A percentile compares a stretch with the other conserved stretches of the same genome.
Evolutionary conservation across 257 asterid species (phyloP).

Genomic region (Asclepias syriaca): DNA sequence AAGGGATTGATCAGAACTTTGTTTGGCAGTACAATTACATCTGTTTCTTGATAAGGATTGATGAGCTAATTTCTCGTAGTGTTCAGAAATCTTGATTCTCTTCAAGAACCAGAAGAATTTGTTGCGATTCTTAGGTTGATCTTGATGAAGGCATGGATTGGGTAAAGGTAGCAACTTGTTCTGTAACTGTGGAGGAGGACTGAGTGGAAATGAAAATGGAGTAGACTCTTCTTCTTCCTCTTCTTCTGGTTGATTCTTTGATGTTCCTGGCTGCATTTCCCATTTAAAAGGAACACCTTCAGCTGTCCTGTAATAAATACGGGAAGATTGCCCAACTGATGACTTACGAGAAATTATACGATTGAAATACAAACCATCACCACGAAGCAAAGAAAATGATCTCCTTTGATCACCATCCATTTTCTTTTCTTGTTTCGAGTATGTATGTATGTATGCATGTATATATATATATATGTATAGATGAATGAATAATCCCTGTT

Average conservation of each 20-base stretch:
- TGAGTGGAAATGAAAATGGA: slow-evolving; percentile 23
- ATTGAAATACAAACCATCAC: slow-evolving; percentile 34
- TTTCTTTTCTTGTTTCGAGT: neutral
- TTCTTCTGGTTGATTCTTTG: slow-evolving; percentile 44
- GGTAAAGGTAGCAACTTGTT: slow-evolving; percentile 45
- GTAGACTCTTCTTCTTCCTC: slow-evolving; percentile 33
- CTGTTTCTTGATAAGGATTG: neutral
- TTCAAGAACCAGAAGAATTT: slow-evolving; percentile 21
- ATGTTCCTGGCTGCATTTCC: slow-evolving; percentile 75
- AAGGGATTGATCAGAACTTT: slow-evolving; percentile 30
- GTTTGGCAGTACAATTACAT: neutral
- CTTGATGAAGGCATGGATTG: slow-evolving; percentile 35
- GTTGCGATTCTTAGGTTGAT: slow-evolving; percentile 13
- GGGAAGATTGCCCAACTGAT: slow-evolving; percentile 52
- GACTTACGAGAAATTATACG: slow-evolving; percentile 46
- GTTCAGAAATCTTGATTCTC: slow-evolving; percentile 16
- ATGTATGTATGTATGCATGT: neutral
- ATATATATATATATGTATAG: slow-evolving; percentile 15
- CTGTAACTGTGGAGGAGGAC: slow-evolving; percentile 64
- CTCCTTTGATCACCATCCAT: slow-evolving; percentile 20
- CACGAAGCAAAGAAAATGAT: slow-evolving; percentile 37
- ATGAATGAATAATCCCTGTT: slow-evolving; percentile 24
- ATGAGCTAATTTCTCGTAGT: neutral
- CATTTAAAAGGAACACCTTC: slow-evolving; percentile 75
- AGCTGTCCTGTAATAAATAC: slow-evolving; percentile 34